A percentile compares a stretch with the other conserved stretches of the same genome.
Conservation (phyloP, 768 basidiomycete species). For the Pleurotus tuber-regium region DNA sequence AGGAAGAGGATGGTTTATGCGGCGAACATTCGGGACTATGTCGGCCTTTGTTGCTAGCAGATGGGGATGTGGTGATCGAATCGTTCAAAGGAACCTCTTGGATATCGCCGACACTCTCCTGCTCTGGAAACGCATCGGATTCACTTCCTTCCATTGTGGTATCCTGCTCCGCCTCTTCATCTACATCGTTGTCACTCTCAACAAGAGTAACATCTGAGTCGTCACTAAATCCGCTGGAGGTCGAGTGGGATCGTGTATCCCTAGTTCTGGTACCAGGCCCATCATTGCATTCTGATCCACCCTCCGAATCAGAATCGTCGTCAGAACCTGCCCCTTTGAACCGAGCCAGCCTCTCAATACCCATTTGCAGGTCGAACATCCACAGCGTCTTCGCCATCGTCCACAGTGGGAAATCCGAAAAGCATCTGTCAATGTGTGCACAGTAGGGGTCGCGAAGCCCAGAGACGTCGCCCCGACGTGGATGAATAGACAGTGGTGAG, state of each 20-base stretch:
- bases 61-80: not conserved
- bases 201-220: conserved; percentile 60
- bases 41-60: not conserved
- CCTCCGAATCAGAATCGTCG: not conserved
- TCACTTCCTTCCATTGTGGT: too few relatives aligned
- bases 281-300: conserved; percentile 11
- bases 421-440: conserved; percentile 55
- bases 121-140: too few relatives aligned
- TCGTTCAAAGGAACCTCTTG: too few relatives aligned
- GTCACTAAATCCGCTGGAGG: conserved; percentile 37
- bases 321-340: conserved; percentile 2
- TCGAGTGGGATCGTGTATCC: conserved; percentile 29
- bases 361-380: conserved; percentile 54
- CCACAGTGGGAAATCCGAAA: conserved; percentile 56
- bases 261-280: conserved; percentile 23
- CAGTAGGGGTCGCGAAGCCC: conserved; percentile 58
- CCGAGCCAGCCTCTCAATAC: conserved; percentile 16
- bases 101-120: too few relatives aligned
- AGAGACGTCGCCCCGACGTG: conserved; percentile 62
- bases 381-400: conserved; percentile 68
- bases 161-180: conserved; percentile 17
- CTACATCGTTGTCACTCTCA: conserved; percentile 43
- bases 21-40: not conserved
- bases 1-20: not conserved
- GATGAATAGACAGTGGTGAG: conserved; percentile 42